These are phyloP conservation scores for Fraxinus latifolia DNA, from an alignment of 305 asterid genomes.

Conservation along the genomic window DNA sequence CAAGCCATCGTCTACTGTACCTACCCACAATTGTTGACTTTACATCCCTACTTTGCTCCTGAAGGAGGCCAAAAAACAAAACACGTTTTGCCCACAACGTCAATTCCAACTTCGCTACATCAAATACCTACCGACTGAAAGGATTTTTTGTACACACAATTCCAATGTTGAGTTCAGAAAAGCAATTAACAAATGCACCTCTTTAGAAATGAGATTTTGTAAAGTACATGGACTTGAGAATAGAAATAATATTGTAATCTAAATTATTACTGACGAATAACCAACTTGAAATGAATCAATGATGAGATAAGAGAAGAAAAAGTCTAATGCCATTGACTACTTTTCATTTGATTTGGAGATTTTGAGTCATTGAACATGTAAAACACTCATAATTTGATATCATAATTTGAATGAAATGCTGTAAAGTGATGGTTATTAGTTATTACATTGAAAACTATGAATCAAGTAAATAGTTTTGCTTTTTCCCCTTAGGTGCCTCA, in stretches of 20 bases:
- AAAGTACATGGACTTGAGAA: background rate
- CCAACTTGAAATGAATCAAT: background rate
- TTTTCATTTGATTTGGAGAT: background rate
- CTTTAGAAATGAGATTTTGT: background rate
- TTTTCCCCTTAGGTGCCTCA: background rate
- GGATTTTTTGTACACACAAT: too few relatives aligned
- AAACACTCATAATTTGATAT: background rate
- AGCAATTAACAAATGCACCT: background rate
- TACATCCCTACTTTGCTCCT: too few relatives aligned
- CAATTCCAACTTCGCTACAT: too few relatives aligned
- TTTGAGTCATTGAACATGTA: background rate
- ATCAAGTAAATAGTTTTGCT: background rate
- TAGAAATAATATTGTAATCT: too few relatives aligned
- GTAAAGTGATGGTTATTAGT: background rate
- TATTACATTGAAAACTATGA: background rate
- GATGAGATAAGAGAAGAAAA: background rate
- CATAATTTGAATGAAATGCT: background rate
- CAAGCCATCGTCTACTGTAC: too few relatives aligned
- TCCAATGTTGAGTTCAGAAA: too few relatives aligned
- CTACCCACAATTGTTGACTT: too few relatives aligned
- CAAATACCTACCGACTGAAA: too few relatives aligned
- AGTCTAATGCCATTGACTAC: background rate
- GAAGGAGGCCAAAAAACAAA: too few relatives aligned
- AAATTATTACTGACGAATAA: background rate
- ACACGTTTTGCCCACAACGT: too few relatives aligned